Percentiles rank a stretch among this genome's conserved stretches.
These are phyloP conservation scores for Tieghemostelium lacteum DNA, from an alignment of 78 protist genomes.

Conservation along the genomic window DNA sequence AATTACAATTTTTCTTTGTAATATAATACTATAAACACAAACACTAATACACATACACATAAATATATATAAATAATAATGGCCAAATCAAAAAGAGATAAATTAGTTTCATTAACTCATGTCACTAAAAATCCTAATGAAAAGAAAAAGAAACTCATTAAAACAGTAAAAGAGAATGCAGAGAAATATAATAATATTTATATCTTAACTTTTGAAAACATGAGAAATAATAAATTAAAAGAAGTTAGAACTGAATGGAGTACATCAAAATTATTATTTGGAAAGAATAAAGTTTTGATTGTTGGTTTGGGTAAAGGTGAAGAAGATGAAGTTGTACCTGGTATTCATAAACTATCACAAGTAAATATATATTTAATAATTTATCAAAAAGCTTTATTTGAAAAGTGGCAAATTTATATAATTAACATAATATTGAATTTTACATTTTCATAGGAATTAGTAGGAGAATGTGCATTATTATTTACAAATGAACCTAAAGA, in stretches of 20 bases:
- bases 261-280: slow-evolving; percentile 86
- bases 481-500: slow-evolving; percentile 88
- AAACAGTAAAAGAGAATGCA: slow-evolving; percentile 48
- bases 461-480: slow-evolving; percentile 90
- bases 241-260: slow-evolving; percentile 67
- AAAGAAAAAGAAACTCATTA: slow-evolving; percentile 42
- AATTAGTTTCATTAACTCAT: slow-evolving; percentile 69
- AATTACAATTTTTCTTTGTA: too few relatives aligned
- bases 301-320: slow-evolving; percentile 88
- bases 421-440: neutral
- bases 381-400: neutral
- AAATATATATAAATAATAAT: slow-evolving; percentile 60
- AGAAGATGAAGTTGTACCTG: slow-evolving; percentile 59
- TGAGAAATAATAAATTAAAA: slow-evolving; percentile 87
- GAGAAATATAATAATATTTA: slow-evolving; percentile 67
- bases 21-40: too few relatives aligned
- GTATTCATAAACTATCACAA: slow-evolving; percentile 66
- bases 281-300: slow-evolving; percentile 91
- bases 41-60: neutral
- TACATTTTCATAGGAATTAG: slow-evolving; percentile 1
- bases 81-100: slow-evolving; percentile 90
- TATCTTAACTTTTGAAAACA: slow-evolving; percentile 78
- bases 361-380: neutral
- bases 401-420: neutral
- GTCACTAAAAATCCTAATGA: slow-evolving; percentile 59